These are phyloP conservation scores for Stachybotrys chartarum DNA, from an alignment of 2,329 filamentous ascomycete species.

Conservation along the genomic window DNA sequence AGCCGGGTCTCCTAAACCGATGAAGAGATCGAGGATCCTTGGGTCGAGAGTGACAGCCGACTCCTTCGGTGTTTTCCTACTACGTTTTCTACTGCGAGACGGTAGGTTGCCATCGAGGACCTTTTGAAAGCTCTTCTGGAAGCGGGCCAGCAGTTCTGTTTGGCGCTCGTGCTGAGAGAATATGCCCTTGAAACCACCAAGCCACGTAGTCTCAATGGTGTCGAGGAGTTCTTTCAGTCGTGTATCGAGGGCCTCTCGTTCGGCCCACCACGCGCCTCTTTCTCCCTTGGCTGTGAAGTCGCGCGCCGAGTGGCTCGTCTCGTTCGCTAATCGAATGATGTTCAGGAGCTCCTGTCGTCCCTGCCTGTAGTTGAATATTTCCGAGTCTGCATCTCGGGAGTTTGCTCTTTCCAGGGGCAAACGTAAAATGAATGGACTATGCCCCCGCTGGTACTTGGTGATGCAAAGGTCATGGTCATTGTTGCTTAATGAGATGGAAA, in stretches of 20 bases:
- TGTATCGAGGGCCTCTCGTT: conserved; percentile 71
- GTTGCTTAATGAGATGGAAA: conserved; percentile 81
- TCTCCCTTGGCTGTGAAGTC: conserved; percentile 68
- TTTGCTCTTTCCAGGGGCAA: conserved; percentile 79
- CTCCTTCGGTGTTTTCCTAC: conserved; percentile 41
- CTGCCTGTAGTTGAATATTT: conserved; percentile 76
- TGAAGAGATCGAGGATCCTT: conserved; percentile 76
- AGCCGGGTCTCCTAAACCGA: conserved; percentile 71
- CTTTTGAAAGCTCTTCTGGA: conserved; percentile 69
- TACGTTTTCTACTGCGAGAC: conserved; percentile 60
- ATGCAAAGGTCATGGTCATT: conserved; percentile 79
- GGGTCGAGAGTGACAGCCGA: conserved; percentile 43
- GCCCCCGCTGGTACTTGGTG: conserved; percentile 70
- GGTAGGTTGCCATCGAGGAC: conserved; percentile 81
- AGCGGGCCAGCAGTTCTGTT: conserved; percentile 60
- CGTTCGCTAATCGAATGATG: conserved; percentile 75
- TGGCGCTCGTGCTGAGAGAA: conserved; percentile 68
- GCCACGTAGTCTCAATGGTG: conserved; percentile 88
- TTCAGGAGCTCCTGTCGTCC: conserved; percentile 74
- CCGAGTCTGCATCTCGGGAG: conserved; percentile 68
- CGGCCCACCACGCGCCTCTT: conserved; percentile 82
- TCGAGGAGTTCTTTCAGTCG: conserved; percentile 71
- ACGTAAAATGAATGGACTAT: conserved; percentile 77
- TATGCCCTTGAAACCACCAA: conserved; percentile 91
- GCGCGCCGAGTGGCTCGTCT: conserved; percentile 66